Conservation (phyloP, 139 green algal species). For the Microglena sp. region DNA sequence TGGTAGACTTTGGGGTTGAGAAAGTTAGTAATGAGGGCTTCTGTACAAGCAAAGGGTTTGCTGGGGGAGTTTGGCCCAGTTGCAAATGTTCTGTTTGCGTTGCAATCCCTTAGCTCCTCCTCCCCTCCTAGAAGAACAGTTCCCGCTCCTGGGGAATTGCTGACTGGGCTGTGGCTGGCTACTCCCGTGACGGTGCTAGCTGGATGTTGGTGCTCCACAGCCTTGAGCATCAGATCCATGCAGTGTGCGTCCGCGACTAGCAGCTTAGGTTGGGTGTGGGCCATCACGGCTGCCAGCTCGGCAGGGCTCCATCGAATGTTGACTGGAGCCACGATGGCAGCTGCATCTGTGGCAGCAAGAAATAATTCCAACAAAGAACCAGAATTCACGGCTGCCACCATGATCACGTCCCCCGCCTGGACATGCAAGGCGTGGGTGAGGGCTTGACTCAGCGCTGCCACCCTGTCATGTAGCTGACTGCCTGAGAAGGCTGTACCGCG, state of each 20-base stretch:
- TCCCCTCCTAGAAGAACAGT: neutral
- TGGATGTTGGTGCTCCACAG: neutral
- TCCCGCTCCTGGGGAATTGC: neutral
- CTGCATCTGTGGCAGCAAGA: constrained; percentile 42
- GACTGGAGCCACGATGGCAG: constrained; percentile 51
- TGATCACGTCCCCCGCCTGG: constrained; percentile 28
- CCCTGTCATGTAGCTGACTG: constrained; percentile 9
- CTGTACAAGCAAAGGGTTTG: too few relatives aligned
- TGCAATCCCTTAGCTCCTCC: neutral
- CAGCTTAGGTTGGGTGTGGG: constrained; percentile 17
- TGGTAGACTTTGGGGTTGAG: too few relatives aligned
- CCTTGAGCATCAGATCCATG: constrained; percentile 1
- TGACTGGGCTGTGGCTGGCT: neutral
- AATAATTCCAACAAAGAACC: constrained; percentile 37
- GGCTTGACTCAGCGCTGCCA: constrained; percentile 29
- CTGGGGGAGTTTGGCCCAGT: too few relatives aligned
- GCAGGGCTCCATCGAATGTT: constrained; percentile 58
- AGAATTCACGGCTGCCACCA: constrained; percentile 28
- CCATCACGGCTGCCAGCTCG: constrained; percentile 37
- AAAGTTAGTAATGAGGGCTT: too few relatives aligned
- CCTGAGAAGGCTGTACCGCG: constrained; percentile 6
- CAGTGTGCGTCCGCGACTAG: constrained; percentile 20
- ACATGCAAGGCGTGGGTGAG: constrained; percentile 13
- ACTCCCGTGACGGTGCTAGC: neutral
- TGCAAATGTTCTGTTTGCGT: too few relatives aligned